These are phyloP conservation scores for Calycina herbarum DNA, from an alignment of 2,329 filamentous ascomycete genomes.

Conservation along the genomic window DNA sequence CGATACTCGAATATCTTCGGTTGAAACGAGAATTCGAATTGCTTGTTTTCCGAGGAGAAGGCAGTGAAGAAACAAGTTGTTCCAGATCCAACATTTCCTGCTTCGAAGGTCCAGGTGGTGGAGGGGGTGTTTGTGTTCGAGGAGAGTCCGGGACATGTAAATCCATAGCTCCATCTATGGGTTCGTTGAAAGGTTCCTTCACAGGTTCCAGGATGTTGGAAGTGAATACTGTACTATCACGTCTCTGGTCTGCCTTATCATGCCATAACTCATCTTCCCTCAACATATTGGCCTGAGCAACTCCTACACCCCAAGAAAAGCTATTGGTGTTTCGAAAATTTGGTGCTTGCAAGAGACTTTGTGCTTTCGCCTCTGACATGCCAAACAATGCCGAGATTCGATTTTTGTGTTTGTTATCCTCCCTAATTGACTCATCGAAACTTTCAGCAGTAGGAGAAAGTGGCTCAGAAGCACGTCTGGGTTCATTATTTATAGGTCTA, in stretches of 20 bases:
- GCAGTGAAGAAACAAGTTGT: neutral
- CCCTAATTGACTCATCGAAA: neutral
- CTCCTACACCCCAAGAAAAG: slow-evolving; percentile 20
- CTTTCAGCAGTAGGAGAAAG: neutral
- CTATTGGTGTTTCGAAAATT: slow-evolving; percentile 6
- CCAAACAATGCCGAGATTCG: slow-evolving; percentile 24
- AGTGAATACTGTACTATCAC: neutral
- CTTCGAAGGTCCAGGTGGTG: neutral
- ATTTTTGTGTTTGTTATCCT: slow-evolving; percentile 1
- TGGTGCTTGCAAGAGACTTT: neutral
- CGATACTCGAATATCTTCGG: neutral
- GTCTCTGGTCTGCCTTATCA: neutral
- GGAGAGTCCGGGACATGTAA: neutral
- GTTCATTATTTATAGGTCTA: neutral
- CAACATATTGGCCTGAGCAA: slow-evolving; percentile 25
- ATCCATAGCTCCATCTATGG: neutral
- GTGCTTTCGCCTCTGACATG: slow-evolving; percentile 6
- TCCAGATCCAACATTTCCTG: neutral
- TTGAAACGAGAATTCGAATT: neutral
- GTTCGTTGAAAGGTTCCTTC: neutral
- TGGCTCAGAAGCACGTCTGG: neutral
- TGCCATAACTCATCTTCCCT: slow-evolving; percentile 24
- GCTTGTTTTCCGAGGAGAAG: neutral
- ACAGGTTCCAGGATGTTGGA: neutral
- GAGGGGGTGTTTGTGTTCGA: neutral